These are phyloP conservation scores for Aspergillus candidus DNA, from an alignment of 2,329 filamentous ascomycete species.

Conservation along the genomic window DNA sequence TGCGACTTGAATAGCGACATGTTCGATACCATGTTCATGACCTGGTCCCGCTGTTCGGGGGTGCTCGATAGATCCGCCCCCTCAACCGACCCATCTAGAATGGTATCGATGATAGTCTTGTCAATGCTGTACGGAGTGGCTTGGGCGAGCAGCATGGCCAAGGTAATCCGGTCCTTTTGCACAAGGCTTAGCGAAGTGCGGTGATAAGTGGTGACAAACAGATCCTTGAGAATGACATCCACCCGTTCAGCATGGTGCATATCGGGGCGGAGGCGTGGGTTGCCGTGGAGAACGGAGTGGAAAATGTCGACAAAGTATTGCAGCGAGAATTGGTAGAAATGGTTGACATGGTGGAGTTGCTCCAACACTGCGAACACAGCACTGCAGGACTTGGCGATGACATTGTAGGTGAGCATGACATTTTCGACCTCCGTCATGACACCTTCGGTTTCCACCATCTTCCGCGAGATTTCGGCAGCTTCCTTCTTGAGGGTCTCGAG, in stretches of 20 bases:
- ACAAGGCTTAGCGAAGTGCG: conserved; percentile 88
- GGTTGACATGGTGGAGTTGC: conserved; percentile 95
- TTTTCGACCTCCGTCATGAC: conserved; percentile 97
- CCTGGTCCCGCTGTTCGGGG: conserved; percentile 57
- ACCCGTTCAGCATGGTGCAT: conserved; percentile 72
- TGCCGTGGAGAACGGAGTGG: conserved; percentile 78
- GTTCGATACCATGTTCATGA: conserved; percentile 61
- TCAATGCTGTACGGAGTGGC: conserved; percentile 97
- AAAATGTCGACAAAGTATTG: conserved; percentile 99
- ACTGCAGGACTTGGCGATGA: conserved; percentile 91
- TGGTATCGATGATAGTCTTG: conserved; percentile 75
- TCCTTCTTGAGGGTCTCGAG: conserved; percentile 97
- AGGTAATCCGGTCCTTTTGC: conserved; percentile 88
- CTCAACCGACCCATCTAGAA: conserved; percentile 71
- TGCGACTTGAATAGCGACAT: conserved; percentile 68
- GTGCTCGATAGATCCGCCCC: conserved; percentile 74
- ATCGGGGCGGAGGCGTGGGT: conserved; percentile 64
- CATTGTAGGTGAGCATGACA: conserved; percentile 88
- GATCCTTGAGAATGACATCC: conserved; percentile 81
- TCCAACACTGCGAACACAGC: conserved; percentile 95
- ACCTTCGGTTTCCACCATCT: conserved; percentile 94
- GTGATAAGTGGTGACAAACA: conserved; percentile 88
- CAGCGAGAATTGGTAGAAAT: conserved; percentile 98
- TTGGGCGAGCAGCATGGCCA: conserved; percentile 91
- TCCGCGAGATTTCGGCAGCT: conserved; percentile 88